Conservation (phyloP, 2,329 filamentous ascomycete species). For the Aspergillus ochraceus region DNA sequence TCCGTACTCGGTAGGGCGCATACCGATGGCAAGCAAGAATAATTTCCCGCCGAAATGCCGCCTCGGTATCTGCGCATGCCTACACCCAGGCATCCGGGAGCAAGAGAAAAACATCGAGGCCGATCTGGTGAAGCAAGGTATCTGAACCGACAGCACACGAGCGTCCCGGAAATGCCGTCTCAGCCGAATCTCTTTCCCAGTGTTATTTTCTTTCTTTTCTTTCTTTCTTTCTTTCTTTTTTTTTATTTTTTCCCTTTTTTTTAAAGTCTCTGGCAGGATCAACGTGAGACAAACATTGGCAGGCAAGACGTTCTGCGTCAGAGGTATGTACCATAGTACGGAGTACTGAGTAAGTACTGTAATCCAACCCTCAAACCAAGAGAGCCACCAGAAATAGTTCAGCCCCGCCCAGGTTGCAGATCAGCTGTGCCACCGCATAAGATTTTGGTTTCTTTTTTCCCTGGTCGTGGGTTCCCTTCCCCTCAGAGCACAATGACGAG, state of each 20-base stretch:
- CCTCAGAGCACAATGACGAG: not conserved
- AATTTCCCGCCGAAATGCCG: not conserved
- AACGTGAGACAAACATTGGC: not conserved
- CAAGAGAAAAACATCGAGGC: not conserved
- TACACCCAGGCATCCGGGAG: not conserved
- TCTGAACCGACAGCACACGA: not conserved
- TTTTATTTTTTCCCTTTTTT: too few species aligned
- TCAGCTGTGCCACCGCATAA: not conserved
- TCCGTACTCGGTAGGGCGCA: not conserved
- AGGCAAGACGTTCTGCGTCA: not conserved
- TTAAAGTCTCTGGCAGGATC: too few species aligned
- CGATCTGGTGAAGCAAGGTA: not conserved
- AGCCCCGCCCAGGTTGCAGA: slow-evolving; percentile 2
- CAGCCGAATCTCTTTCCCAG: not conserved
- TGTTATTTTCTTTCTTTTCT: too few species aligned
- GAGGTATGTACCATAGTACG: too few species aligned
- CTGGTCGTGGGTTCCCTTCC: not conserved
- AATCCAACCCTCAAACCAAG: not conserved
- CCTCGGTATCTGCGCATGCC: not conserved
- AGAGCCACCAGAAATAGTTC: not conserved
- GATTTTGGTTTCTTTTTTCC: not conserved
- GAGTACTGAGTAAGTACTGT: not conserved
- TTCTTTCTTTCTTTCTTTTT: too few species aligned
- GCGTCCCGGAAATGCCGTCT: not conserved
- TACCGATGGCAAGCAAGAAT: not conserved